Conservation (phyloP, 257 asterid genomes). For the Gentiana dahurica region DNA sequence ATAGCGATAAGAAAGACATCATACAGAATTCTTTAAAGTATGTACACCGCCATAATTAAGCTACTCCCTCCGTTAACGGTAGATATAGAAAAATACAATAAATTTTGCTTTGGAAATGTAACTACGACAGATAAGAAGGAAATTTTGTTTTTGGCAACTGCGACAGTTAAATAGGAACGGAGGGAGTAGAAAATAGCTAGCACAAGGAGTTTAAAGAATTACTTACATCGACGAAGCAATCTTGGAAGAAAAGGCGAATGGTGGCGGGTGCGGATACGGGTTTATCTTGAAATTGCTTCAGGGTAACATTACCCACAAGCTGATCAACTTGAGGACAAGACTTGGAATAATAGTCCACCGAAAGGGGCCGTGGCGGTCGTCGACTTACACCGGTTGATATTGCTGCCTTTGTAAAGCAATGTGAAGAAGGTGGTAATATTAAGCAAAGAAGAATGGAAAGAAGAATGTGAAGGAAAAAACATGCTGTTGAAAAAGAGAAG, state of each 20-base stretch:
- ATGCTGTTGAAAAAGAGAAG: conserved; percentile 10
- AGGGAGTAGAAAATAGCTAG: no score
- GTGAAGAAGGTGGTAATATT: conserved; percentile 12
- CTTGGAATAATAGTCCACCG: conserved; percentile 49
- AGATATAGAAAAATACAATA: no score
- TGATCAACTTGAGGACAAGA: conserved; percentile 79
- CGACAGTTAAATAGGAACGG: no score
- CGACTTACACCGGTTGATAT: conserved; percentile 5
- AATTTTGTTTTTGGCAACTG: no score
- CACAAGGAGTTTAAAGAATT: conserved; percentile 1
- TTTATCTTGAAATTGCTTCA: conserved; percentile 51
- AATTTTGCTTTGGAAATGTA: no score
- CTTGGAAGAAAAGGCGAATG: conserved; percentile 96
- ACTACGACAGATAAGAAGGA: no score
- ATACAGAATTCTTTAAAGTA: no score
- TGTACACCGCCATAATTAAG: no score
- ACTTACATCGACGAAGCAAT: conserved; percentile 77
- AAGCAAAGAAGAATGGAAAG: conserved; percentile 14
- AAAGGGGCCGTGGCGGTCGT: conserved; percentile 31
- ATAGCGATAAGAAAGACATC: no score
- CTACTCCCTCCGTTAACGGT: no score
- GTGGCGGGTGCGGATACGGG: conserved; percentile 91
- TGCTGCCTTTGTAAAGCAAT: conserved; percentile 11
- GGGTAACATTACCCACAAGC: conserved; percentile 60
- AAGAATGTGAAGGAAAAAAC: conserved; percentile 17